Base-by-base conservation (phyloP, 306 rosid species). In the Lablab purpureus region DNA sequence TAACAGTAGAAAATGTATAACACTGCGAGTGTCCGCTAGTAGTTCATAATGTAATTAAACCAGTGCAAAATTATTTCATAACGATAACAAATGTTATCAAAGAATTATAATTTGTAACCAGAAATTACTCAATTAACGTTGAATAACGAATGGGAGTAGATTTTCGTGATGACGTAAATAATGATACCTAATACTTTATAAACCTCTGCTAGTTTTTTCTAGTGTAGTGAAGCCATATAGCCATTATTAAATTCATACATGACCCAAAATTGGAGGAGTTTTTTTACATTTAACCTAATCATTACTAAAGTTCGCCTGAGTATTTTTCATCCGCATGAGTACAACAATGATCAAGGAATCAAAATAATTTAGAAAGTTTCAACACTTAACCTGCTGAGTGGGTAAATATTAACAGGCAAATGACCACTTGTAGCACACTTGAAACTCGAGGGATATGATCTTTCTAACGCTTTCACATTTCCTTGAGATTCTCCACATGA, bases 401-500 rank as follows among this genome's bases (percentile, higher is more conserved):
- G 58, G 58, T 65, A 18, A 72, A 37, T 46, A 72, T 5, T 64
- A 56, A 72, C 75, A 82, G 59, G 49, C 25, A 25, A 41, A 18
- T 41, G 37, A 23, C 10, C 73, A 79, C 55, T n/a, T n/a, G n/a
- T n/a, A n/a, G n/a, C n/a, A n/a, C 36, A 47, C 77, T 45, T 19
- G 76, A 59, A 67, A 60, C 58, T 22, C 50, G 62, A 19, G 36
- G 51, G 22, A 23, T 32, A 51, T n/a, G 32, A 71, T 62, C 78
- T 22, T n/a, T 58, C 36, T 4, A 55, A 19, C 59, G 55, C 65
- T 34, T 37, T 13, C 32, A 56, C 17, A 23, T 46, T 56, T 74
- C 34, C 36, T 19, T 10, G 2, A 37, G 66, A 69, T 60, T 34
- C 66, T 21, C 43, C 9, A 23, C 21, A 59, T 12, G 25, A 47